Evolutionary conservation across 2,329 filamentous ascomycete species (phyloP).

Genomic region (Trichoderma koningii): DNA sequence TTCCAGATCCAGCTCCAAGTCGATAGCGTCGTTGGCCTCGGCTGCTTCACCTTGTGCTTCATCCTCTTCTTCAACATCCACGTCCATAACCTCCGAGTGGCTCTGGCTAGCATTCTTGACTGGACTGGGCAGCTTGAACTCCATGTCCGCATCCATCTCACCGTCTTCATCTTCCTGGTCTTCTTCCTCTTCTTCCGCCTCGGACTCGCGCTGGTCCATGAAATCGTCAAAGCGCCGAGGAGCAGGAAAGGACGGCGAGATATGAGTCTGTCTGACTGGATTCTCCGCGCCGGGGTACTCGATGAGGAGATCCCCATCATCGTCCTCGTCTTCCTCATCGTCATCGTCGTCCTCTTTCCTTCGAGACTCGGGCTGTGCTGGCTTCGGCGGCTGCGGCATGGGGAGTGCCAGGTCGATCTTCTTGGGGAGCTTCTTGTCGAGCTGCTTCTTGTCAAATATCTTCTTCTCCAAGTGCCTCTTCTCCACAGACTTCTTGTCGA

Average conservation of each 20-base stretch:
- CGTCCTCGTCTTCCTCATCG: constrained; percentile 58
- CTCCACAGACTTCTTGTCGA: constrained; percentile 1
- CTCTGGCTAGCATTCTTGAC: constrained; percentile 43
- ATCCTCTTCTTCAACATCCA: constrained; percentile 34
- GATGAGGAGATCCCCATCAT: constrained; percentile 59
- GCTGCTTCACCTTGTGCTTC: constrained; percentile 35
- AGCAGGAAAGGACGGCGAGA: constrained; percentile 53
- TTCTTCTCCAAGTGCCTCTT: constrained; percentile 18
- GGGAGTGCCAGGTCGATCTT: constrained; percentile 45
- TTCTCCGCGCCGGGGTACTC: constrained; percentile 60
- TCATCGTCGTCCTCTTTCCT: constrained; percentile 50
- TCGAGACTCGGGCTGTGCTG: constrained; percentile 38
- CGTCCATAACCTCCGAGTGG: constrained; percentile 36
- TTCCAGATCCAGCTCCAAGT: constrained; percentile 47
- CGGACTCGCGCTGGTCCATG: constrained; percentile 49
- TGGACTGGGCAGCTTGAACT: constrained; percentile 57
- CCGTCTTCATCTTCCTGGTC: constrained; percentile 49
- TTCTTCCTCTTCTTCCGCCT: constrained; percentile 47
- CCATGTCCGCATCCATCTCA: constrained; percentile 52
- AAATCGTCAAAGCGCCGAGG: constrained; percentile 57
- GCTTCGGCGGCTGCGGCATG: constrained; percentile 37
- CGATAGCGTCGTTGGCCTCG: constrained; percentile 30
- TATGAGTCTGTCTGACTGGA: constrained; percentile 43
- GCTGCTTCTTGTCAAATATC: constrained; percentile 39
- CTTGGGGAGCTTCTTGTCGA: constrained; percentile 32